Base-by-base conservation (phyloP, 495 filamentous ascomycete genomes). In the Apiosordaria backusii region DNA sequence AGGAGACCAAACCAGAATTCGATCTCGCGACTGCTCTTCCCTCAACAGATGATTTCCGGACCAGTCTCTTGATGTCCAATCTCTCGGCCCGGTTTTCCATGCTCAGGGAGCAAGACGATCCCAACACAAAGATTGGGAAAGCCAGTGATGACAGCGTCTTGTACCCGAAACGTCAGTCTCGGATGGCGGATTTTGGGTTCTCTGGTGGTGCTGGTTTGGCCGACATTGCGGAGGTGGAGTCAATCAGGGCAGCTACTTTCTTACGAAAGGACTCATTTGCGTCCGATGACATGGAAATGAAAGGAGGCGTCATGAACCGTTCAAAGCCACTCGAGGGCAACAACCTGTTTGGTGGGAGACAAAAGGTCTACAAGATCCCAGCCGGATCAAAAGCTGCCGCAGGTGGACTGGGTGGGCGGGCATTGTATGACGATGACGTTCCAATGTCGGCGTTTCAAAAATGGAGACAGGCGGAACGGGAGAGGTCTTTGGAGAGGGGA, bases 31-130 rank as follows among this genome's bases (percentile, higher is more conserved):
- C 76, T 22, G 94, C 87, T 4, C 80, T 99, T 4, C 95, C 95
- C 3, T 83, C 93, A 0, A 86, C 81, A 19, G 93, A 98, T 74
- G 86, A 97, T 77, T 98, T 99, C 70, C 89, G 95, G n/a, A 99
- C 95, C 5, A 98, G 96, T 80, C 77, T 98, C 57, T 77, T 99
- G 24, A 97, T 99, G 95, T 91, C 92, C 5, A 95, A 93, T 59
- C 82, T 99, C 3, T 97, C 94, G 0, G 92, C 95, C 19, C 86
- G 95, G 3, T 99, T 99, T 75, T 97, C 94, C 67, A 98, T 99
- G 90, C 77, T 99, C 19, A 80, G 92, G 70, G 93, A 97, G 75
- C 93, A 97, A 74, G 93, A 97, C 71, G 93, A 97, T 70, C 93
- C 93, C 4, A 87, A 80, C 59, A 92, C 91, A 0, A 90, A 89